Percentiles rank a stretch among this genome's conserved stretches.
Evolutionary conservation across 1,284 basidiomycete genomes (phyloP).

Genomic region (Ganoderma multipileum): DNA sequence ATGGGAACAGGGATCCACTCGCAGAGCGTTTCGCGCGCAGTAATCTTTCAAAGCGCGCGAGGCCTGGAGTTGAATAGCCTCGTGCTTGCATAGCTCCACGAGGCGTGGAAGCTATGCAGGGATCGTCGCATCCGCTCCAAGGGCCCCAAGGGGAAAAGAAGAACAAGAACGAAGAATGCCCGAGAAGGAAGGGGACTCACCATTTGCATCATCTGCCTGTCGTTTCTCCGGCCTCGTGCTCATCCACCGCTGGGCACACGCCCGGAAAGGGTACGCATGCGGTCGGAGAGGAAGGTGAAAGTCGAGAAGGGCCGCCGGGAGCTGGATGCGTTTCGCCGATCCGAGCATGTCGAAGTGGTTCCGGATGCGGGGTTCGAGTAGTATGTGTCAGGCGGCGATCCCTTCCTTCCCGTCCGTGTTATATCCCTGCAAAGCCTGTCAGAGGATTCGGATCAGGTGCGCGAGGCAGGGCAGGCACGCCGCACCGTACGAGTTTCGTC

Average conservation of each 20-base stretch:
- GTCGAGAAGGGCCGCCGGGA: slow-evolving; percentile 10
- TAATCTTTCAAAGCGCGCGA: too few relatives aligned
- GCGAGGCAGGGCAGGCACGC: not conserved
- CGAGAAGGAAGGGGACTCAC: slow-evolving; percentile 23
- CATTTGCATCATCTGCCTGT: slow-evolving; percentile 6
- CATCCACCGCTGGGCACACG: slow-evolving; percentile 36
- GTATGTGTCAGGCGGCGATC: not conserved
- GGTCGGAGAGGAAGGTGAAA: not conserved
- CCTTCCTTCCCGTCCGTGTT: not conserved
- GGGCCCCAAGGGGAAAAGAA: not conserved
- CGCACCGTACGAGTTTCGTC: slow-evolving; percentile 1
- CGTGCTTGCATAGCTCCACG: not conserved
- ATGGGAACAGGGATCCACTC: too few relatives aligned
- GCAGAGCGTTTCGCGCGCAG: too few relatives aligned
- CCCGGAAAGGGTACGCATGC: slow-evolving; percentile 9
- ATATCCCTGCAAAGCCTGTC: not conserved
- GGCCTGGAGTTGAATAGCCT: not conserved
- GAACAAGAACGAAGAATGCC: not conserved
- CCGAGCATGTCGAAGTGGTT: slow-evolving; percentile 16
- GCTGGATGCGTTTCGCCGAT: slow-evolving; percentile 12
- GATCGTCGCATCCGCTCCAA: not conserved
- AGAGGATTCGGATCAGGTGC: not conserved
- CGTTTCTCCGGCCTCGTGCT: slow-evolving; percentile 36
- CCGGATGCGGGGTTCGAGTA: not conserved
- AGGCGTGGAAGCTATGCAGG: not conserved